These are phyloP conservation scores for Eucalyptus dawsonii DNA, from an alignment of 345 rosid species.

Conservation along the genomic window DNA sequence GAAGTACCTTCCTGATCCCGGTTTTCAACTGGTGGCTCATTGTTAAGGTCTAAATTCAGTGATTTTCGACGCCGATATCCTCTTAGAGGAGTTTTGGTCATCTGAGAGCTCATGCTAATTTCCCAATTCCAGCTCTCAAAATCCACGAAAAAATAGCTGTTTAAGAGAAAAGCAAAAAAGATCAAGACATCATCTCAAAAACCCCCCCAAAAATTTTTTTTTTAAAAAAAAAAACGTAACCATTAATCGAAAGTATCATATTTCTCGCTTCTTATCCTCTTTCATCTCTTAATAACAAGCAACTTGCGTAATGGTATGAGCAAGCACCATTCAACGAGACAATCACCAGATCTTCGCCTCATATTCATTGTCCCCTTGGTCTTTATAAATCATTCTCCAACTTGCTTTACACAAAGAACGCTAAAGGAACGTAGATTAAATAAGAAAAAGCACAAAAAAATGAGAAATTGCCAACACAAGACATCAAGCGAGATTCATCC, in stretches of 20 bases:
- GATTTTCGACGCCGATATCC: slow-evolving; percentile 42
- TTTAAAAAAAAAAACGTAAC: neutral
- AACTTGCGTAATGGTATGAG: neutral
- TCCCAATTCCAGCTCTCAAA: neutral
- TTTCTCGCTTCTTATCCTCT: neutral
- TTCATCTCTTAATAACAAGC: neutral
- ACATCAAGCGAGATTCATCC: neutral
- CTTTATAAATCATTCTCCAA: neutral
- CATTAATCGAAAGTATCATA: neutral
- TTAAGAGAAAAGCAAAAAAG: neutral
- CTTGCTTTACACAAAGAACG: neutral
- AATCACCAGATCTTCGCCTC: neutral
- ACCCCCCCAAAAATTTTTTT: accelerated
- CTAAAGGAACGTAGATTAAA: neutral
- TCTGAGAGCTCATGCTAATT: slow-evolving; percentile 30
- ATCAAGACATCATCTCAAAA: neutral
- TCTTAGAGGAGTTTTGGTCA: slow-evolving; percentile 21
- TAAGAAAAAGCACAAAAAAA: neutral
- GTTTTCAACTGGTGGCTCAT: slow-evolving; percentile 34
- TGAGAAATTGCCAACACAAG: neutral
- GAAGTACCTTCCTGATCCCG: slow-evolving; percentile 55
- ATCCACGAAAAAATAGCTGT: neutral
- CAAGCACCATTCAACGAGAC: neutral
- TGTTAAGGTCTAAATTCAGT: slow-evolving; percentile 28
- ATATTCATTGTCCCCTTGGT: neutral